A percentile compares a stretch with the other conserved stretches of the same genome.
Conservation (phyloP, 2,329 filamentous ascomycete genomes). For the Chaetomiaceae sp. region DNA sequence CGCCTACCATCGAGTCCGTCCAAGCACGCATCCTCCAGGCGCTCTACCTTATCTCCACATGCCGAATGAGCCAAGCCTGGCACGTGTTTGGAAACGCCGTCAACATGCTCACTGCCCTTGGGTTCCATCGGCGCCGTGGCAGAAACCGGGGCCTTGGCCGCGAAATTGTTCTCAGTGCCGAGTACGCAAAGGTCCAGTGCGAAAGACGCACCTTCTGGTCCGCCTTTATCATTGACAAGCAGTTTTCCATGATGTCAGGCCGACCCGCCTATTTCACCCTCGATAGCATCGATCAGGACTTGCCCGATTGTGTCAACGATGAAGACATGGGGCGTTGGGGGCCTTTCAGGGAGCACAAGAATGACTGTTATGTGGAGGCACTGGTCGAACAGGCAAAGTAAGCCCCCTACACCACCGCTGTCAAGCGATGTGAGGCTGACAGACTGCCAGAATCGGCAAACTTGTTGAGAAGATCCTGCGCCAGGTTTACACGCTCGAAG, state of each 20-base stretch:
- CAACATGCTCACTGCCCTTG: neutral
- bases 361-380: neutral
- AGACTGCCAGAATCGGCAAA: neutral
- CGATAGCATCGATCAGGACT: conserved; percentile 1
- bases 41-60: neutral
- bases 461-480: neutral
- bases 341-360: neutral
- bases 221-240: neutral
- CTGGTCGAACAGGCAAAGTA: neutral
- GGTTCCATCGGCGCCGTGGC: neutral
- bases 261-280: neutral
- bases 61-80: neutral
- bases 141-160: neutral
- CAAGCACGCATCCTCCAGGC: neutral
- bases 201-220: neutral
- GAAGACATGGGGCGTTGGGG: neutral
- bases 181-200: neutral
- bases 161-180: neutral
- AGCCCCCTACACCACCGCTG: neutral
- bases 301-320: neutral
- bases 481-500: neutral
- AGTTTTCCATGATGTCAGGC: neutral
- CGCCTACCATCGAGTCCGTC: neutral
- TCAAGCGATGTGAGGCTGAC: neutral
- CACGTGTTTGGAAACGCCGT: neutral